phyloP scores from a whole-genome alignment of 1,284 basidiomycete genomes.

The Cryptococcus hybrid region DNA sequence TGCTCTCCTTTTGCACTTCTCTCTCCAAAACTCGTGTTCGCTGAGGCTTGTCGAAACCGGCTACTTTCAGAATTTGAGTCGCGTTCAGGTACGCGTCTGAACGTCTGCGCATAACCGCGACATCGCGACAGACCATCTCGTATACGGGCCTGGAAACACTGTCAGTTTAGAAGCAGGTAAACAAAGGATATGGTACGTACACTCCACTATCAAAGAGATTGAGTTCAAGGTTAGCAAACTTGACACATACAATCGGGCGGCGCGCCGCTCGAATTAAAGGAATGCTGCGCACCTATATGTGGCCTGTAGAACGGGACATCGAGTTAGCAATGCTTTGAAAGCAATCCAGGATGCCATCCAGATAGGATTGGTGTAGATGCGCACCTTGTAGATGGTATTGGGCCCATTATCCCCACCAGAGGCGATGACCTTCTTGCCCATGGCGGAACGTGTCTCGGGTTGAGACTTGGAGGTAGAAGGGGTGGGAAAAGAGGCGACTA shows the following conservation, averaged over 20 bases:
- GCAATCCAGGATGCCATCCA: no score
- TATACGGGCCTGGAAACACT: conserved; percentile 42
- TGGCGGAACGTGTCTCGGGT: conserved; percentile 4
- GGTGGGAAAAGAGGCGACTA: neutral
- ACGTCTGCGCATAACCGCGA: conserved; percentile 96
- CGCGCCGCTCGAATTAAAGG: neutral
- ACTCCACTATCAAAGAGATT: conserved; percentile 43
- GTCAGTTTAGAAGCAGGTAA: neutral
- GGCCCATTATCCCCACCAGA: conserved; percentile 29
- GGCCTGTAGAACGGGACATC: conserved; percentile 21
- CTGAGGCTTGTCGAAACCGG: conserved; percentile 99
- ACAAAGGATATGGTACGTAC: conserved; percentile 32
- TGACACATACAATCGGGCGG: conserved; percentile 1
- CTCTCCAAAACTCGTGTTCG: conserved; percentile 95
- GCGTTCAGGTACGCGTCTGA: conserved; percentile 98
- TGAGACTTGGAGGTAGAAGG: neutral
- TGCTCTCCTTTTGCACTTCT: conserved; percentile 98
- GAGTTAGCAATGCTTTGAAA: neutral
- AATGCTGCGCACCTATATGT: conserved; percentile 26
- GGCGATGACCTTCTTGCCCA: conserved; percentile 34
- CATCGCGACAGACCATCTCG: conserved; percentile 78
- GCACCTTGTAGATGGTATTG: conserved; percentile 39
- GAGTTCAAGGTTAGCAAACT: no score
- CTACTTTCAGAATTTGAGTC: conserved; percentile 98
- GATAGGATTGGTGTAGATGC: no score